phyloP scores from a whole-genome alignment of 2,329 filamentous ascomycete genomes.

The Botrytis sinoallii region DNA sequence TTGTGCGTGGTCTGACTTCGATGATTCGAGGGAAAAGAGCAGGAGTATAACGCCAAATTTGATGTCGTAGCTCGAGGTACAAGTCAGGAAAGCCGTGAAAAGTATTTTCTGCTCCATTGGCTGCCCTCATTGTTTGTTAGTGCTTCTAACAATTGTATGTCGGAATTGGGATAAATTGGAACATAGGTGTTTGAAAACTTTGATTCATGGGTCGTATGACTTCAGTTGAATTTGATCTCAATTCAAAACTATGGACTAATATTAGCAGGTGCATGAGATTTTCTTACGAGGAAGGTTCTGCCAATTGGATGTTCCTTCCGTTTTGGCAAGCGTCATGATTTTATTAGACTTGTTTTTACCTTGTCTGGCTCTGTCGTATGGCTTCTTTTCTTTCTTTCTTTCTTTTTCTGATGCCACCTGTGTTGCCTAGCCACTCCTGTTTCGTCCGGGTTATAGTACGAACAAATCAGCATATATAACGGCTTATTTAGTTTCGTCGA shows the following conservation, averaged over 20 bases:
- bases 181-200: neutral
- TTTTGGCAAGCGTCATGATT: no score
- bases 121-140: neutral
- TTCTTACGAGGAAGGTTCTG: neutral
- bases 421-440: neutral
- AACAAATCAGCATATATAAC: neutral
- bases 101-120: neutral
- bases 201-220: neutral
- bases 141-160: neutral
- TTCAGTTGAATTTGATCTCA: neutral
- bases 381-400: no score
- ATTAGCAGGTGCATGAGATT: neutral
- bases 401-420: neutral
- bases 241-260: neutral
- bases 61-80: neutral
- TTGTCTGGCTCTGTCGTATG: neutral
- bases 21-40: conserved; percentile 9
- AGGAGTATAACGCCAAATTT: neutral
- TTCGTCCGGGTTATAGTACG: neutral
- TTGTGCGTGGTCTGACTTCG: conserved; percentile 5
- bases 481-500: neutral
- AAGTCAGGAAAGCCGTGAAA: neutral
- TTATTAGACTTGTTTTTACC: neutral
- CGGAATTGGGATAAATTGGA: neutral
- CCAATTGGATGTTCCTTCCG: neutral